Evolutionary conservation across 1,284 basidiomycete species (phyloP), one percentile per base, ranked within the genome.

Genomic region (Cerrena zonata): DNA sequence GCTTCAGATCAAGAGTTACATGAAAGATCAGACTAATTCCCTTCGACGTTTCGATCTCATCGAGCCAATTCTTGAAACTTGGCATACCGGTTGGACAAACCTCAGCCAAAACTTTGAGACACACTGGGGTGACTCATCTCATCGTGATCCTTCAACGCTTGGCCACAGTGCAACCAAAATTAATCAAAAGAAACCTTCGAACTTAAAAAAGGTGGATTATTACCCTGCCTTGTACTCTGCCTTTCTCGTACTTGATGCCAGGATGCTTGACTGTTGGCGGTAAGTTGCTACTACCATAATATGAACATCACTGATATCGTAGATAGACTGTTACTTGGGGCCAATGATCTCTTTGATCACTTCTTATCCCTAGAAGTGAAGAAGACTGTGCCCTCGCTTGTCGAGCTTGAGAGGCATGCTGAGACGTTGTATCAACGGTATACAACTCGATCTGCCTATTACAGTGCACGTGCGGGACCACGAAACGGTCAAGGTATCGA

Each of bases 161-260:
- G 61, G 63, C 0, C 60, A 66, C 43, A 65, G 61, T 34, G 56
- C 61, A 0, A 46, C 56, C 11, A 56, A 59, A 30, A 61, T 66
- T 27, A 56, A 58, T 2, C 51, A 57, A 11, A 55, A 54, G n/a
- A 42, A 57, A 22, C 62, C 63, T 1, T 21, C 57, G 2, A 62
- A 66, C 38, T 52, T 64, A 10, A 60, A 59, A 39, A 65, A 67
- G 45, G 59, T 65, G 5, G 64, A 67, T 37, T 69, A 64, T 50
- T 61, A 66, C 51, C 60, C 61, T 2, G 50, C 44, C 13, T 44
- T 49, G 1, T 51, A 66, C 37, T 51, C 59, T 0, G 24, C 54
- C 1, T 61, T 58, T 38, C 30, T 58, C 1, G 57, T 67, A 1
- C 58, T 65, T 2, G 61, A 67, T 56, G 57, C 47, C 3, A 51